A percentile compares a stretch with the other conserved stretches of the same genome.
phyloP scores from a whole-genome alignment of 2,329 filamentous ascomycete species.

The Amphichorda felina region DNA sequence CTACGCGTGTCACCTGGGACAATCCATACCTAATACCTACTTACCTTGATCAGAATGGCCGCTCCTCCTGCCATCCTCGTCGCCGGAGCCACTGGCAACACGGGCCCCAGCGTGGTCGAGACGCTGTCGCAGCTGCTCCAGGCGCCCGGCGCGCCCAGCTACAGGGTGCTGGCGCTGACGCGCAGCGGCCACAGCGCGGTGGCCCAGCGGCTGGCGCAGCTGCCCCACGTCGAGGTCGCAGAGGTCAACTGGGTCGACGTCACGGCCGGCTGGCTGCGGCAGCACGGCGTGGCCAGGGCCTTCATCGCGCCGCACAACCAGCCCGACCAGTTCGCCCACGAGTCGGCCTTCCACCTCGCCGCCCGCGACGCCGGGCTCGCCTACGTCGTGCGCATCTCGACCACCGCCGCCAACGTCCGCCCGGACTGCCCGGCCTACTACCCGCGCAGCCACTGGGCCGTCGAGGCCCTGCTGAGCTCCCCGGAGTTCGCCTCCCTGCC shows the following conservation, averaged over 20 bases:
- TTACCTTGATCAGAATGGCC: too few species aligned
- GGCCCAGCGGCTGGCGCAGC: slow-evolving; percentile 15
- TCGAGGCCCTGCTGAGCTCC: slow-evolving; percentile 22
- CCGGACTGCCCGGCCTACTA: slow-evolving; percentile 22
- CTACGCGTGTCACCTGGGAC: too few species aligned
- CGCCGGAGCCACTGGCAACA: slow-evolving; percentile 23
- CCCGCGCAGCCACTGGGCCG: slow-evolving; percentile 24
- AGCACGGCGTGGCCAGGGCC: slow-evolving; percentile 18
- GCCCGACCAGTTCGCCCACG: slow-evolving; percentile 24
- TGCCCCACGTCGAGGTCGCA: slow-evolving; percentile 19
- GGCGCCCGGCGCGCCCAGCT: slow-evolving; percentile 3
- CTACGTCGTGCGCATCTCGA: slow-evolving; percentile 29
- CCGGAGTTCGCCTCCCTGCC: slow-evolving; percentile 19
- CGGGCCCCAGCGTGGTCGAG: slow-evolving; percentile 14
- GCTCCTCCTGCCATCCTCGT: slow-evolving; percentile 21
- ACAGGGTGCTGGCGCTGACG: slow-evolving; percentile 9
- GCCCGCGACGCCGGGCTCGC: slow-evolving; percentile 22
- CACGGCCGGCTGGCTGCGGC: slow-evolving; percentile 24
- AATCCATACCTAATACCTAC: too few species aligned
- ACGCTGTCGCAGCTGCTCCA: slow-evolving; percentile 13
- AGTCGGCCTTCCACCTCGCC: slow-evolving; percentile 21
- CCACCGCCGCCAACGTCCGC: slow-evolving; percentile 20
- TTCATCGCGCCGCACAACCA: slow-evolving; percentile 26
- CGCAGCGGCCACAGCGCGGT: slow-evolving; percentile 5
- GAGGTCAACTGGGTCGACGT: slow-evolving; percentile 24